Percentiles rank a stretch among this genome's conserved stretches.
phyloP scores from a whole-genome alignment of 352 stramenopile genomes.

The Phytopythium mirpurense region DNA sequence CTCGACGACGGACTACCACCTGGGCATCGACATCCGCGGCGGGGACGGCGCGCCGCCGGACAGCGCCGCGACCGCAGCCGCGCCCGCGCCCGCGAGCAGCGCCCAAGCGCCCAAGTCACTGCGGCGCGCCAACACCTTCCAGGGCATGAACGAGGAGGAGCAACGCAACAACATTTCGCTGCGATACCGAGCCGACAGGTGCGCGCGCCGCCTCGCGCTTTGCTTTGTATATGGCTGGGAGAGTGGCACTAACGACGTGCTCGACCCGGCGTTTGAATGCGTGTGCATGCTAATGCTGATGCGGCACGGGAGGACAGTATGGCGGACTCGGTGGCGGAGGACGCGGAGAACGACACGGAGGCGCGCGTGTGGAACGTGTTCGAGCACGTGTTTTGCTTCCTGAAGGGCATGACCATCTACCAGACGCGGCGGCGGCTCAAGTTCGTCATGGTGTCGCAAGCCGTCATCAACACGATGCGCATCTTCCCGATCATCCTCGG shows the following conservation, averaged over 20 bases:
- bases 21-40: slow-evolving; percentile 40
- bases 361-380: slow-evolving; percentile 76
- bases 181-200: slow-evolving; percentile 75
- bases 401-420: slow-evolving; percentile 89
- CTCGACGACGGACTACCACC: slow-evolving; percentile 39
- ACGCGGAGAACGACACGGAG: slow-evolving; percentile 50
- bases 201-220: not conserved
- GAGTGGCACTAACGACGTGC: not conserved
- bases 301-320: too few species aligned
- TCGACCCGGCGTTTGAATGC: not conserved
- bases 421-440: slow-evolving; percentile 71
- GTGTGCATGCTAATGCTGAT: not conserved
- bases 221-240: not conserved
- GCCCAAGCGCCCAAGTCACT: slow-evolving; percentile 29
- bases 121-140: slow-evolving; percentile 71
- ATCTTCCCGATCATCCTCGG: slow-evolving; percentile 86
- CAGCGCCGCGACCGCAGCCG: not conserved
- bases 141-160: slow-evolving; percentile 59
- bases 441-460: slow-evolving; percentile 86
- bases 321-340: slow-evolving; percentile 71
- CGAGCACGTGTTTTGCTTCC: slow-evolving; percentile 83
- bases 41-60: slow-evolving; percentile 3
- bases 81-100: slow-evolving; percentile 12
- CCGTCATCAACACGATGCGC: slow-evolving; percentile 72
- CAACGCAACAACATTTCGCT: slow-evolving; percentile 86